Conservation (phyloP, 1,284 basidiomycete species). For the Microbotryomycetes sp. region DNA sequence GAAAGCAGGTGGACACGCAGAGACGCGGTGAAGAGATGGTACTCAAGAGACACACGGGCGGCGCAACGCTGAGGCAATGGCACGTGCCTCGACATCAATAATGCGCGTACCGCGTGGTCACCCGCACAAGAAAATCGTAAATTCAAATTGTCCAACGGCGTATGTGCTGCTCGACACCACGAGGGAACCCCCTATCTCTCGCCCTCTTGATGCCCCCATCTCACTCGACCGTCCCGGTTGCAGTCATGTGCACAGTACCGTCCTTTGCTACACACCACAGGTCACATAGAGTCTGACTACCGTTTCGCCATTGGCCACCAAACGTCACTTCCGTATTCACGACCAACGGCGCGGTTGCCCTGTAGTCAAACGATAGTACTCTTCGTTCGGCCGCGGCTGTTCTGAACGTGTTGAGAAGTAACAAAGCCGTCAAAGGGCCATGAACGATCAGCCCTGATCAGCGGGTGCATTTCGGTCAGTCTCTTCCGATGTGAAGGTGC, state of each 20-base stretch:
- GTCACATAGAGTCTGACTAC: background rate
- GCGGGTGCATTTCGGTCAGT: background rate
- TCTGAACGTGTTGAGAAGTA: slow-evolving; percentile 5
- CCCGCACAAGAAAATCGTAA: too few relatives aligned
- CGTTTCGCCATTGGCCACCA: slow-evolving; percentile 1
- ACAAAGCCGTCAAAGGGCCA: slow-evolving; percentile 6
- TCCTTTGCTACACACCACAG: slow-evolving; percentile 2
- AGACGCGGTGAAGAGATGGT: too few relatives aligned
- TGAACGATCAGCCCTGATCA: slow-evolving; percentile 5
- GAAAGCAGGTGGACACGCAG: too few relatives aligned
- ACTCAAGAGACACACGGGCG: too few relatives aligned
- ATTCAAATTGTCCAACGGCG: too few relatives aligned
- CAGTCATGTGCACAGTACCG: slow-evolving; percentile 3
- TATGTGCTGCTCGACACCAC: too few relatives aligned
- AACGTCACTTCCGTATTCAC: background rate
- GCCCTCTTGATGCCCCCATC: too few relatives aligned
- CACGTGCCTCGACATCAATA: too few relatives aligned
- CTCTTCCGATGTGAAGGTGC: background rate
- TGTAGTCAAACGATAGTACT: background rate
- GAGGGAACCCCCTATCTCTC: too few relatives aligned
- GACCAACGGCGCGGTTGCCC: slow-evolving; percentile 2
- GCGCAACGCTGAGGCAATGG: too few relatives aligned
- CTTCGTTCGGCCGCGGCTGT: background rate
- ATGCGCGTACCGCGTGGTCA: too few relatives aligned
- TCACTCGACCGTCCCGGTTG: background rate